These are phyloP conservation scores for Cornus kousa DNA, from an alignment of 148 eudicot species.

Conservation along the genomic window DNA sequence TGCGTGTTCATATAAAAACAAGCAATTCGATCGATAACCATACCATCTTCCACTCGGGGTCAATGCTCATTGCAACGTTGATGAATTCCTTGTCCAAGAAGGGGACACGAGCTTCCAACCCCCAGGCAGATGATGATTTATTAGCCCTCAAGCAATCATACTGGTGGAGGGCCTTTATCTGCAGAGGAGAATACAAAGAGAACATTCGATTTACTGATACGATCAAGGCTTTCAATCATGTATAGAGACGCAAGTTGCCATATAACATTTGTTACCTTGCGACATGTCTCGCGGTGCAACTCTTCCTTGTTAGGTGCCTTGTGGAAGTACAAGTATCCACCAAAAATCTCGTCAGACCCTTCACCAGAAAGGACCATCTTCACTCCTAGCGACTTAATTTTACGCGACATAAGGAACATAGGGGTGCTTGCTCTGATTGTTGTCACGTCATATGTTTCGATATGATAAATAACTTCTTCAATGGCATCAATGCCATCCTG, in stretches of 20 bases:
- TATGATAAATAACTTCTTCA: constrained; percentile 90
- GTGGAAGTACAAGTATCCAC: constrained; percentile 91
- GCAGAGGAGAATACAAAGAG: constrained; percentile 6
- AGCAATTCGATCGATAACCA: not conserved
- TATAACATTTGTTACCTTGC: constrained; percentile 45
- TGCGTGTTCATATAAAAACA: not conserved
- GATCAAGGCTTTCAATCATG: not conserved
- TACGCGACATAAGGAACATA: constrained; percentile 95
- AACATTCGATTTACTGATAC: not conserved
- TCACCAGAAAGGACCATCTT: constrained; percentile 96
- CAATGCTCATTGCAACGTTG: constrained; percentile 80
- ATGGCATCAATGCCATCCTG: constrained; percentile 97
- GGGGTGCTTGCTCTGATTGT: constrained; percentile 96
- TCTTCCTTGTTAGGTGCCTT: constrained; percentile 96
- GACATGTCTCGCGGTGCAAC: constrained; percentile 83
- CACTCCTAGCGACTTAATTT: constrained; percentile 91
- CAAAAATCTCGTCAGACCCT: constrained; percentile 89
- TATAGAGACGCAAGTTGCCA: not conserved
- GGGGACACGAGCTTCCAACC: constrained; percentile 89
- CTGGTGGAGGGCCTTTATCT: constrained; percentile 93
- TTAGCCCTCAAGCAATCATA: constrained; percentile 96
- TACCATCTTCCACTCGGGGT: constrained; percentile 93
- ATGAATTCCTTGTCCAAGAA: constrained; percentile 90
- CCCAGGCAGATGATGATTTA: constrained; percentile 97
- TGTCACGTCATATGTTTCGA: constrained; percentile 86